Percentiles rank a stretch among this genome's conserved stretches.
Evolutionary conservation across 73 alveolate species (phyloP).

Genomic region (Paramecium biaurelia): DNA sequence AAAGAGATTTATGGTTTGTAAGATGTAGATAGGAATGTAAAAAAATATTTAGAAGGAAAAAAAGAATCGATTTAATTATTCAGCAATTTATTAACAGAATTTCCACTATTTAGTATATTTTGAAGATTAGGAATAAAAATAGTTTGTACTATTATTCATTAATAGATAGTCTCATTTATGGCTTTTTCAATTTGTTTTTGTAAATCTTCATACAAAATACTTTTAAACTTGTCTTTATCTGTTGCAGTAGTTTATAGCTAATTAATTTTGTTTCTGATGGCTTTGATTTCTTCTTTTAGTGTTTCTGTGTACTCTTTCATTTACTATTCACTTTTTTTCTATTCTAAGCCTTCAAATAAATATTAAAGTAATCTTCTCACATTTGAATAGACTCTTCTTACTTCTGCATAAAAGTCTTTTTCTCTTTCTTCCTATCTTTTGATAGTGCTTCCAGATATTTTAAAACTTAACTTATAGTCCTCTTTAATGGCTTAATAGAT

Average conservation of each 20-base stretch:
- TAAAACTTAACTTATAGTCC: neutral
- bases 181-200: neutral
- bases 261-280: neutral
- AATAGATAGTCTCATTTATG: neutral
- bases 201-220: neutral
- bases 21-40: neutral
- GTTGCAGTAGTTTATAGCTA: neutral
- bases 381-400: neutral
- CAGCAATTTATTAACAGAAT: neutral
- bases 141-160: neutral
- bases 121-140: neutral
- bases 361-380: neutral
- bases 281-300: neutral
- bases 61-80: neutral
- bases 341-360: neutral
- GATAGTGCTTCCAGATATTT: neutral
- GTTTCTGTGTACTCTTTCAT: neutral
- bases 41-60: neutral
- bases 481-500: neutral
- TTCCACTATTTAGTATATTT: neutral
- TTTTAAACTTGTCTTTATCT: neutral
- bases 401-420: neutral
- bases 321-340: neutral
- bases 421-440: neutral
- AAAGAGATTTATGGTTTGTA: conserved; percentile 6